Conservation (phyloP, 345 rosid genomes). For the Lepidium aucheri region DNA sequence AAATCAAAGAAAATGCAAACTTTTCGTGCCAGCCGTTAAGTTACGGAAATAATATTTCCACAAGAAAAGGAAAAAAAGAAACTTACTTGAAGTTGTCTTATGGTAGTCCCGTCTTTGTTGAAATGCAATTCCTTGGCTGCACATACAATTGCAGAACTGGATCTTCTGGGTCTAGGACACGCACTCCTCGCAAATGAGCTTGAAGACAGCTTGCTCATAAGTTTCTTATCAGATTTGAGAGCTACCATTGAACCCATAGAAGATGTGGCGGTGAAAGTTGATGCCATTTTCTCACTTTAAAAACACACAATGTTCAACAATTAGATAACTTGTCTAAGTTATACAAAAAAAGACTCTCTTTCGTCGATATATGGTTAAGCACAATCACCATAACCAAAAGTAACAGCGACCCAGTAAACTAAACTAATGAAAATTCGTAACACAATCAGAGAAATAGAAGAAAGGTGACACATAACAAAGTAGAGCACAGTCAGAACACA, state of each 20-base stretch:
- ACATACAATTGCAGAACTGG: constrained; percentile 44
- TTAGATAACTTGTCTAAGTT: neutral
- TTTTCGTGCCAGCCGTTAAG: neutral
- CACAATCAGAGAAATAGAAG: too few relatives aligned
- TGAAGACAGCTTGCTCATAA: constrained; percentile 49
- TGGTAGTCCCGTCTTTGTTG: constrained; percentile 89
- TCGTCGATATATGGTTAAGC: neutral
- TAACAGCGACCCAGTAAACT: neutral
- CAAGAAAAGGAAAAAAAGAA: neutral
- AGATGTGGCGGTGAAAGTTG: constrained; percentile 64
- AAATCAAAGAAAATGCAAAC: neutral
- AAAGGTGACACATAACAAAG: constrained; percentile 5
- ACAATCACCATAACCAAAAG: neutral
- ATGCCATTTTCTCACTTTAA: constrained; percentile 49
- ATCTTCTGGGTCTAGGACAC: constrained; percentile 34
- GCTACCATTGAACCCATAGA: constrained; percentile 61
- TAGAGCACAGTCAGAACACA: neutral
- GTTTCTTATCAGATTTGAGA: constrained; percentile 47
- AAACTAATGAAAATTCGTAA: neutral
- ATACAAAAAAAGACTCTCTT: neutral
- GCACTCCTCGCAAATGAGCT: constrained; percentile 44
- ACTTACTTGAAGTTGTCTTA: constrained; percentile 83
- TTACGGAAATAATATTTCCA: neutral
- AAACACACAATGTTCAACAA: constrained; percentile 9
- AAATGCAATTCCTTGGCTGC: constrained; percentile 95